A percentile compares a stretch with the other conserved stretches of the same genome.
Evolutionary conservation across 768 basidiomycete species (phyloP).

Genomic region (Leccinum rimulosum): DNA sequence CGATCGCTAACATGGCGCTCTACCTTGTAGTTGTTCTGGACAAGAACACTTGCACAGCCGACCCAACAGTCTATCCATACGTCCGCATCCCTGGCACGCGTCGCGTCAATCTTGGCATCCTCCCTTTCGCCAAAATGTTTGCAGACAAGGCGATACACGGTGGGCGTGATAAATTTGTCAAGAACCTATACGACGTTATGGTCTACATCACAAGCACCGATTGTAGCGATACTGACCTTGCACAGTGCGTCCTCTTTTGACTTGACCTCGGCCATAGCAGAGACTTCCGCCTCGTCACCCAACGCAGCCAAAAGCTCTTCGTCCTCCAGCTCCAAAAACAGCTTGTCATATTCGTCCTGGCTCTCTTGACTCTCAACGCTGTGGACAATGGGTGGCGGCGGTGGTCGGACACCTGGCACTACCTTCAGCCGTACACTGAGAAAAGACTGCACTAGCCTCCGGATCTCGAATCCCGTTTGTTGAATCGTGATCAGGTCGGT

Average conservation of each 20-base stretch:
- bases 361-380: conserved; percentile 58
- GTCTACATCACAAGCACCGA: not conserved
- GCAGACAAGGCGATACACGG: conserved; percentile 55
- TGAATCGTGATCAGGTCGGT: conserved; percentile 40
- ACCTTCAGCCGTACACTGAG: conserved; percentile 53
- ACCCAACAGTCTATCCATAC: conserved; percentile 72
- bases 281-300: conserved; percentile 32
- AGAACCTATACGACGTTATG: conserved; percentile 40
- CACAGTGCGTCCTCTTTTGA: conserved; percentile 48
- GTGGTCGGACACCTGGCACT: conserved; percentile 40
- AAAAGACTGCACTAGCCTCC: conserved; percentile 57
- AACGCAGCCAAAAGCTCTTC: conserved; percentile 57
- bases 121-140: conserved; percentile 41
- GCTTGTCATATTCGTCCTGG: conserved; percentile 68
- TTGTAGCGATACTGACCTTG: conserved; percentile 38
- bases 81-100: conserved; percentile 41
- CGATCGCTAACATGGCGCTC: conserved; percentile 1
- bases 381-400: conserved; percentile 30
- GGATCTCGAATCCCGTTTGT: conserved; percentile 52
- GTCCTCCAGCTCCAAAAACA: conserved; percentile 62
- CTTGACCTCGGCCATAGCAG: conserved; percentile 31
- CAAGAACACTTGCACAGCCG: conserved; percentile 60
- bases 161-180: conserved; percentile 45
- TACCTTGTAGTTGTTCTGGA: conserved; percentile 50
- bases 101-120: conserved; percentile 16